Base-by-base conservation (phyloP, 305 asterid species). In the Solanum hybrid region DNA sequence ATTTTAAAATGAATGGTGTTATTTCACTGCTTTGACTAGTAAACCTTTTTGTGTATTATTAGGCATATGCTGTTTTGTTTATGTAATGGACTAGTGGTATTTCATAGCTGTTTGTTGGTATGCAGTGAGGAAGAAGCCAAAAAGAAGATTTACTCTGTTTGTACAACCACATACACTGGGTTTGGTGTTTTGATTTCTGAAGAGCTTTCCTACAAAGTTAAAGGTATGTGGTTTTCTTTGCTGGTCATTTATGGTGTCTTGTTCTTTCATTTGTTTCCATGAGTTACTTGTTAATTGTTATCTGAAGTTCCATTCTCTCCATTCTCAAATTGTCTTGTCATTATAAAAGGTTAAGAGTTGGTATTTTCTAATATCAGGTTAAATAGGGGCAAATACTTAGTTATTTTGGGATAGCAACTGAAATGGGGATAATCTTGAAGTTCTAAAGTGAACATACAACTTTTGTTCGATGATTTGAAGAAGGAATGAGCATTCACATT, bases 111-210 rank as follows among this genome's bases (percentile, higher is more conserved):
- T 79, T 91, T 94, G 90, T 77, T 51, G 84, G 22, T 89, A 28
- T 92, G 96, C 95, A 97, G 99, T 92, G 98, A 97, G 94, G 99
- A 97, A 91, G 99, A 96, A 92, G 99, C 99, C 35, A 95, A 93
- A 94, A 95, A 95, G 92, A 97, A 96, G 95, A 97, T 96, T 71
- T 97, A 97, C 86, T 95, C 98, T 67, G 99, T 97, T 91, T 96
- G 96, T 88, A 95, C 99, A 2, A 88, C 96, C 20, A 96, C 98
- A 1, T 96, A 96, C 83, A 95, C 98, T 42, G 99, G 99, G 26
- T 97, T 97, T 90, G 98, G 99, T 82, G 98, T 95, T 89, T 89
- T 96, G 92, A 95, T 97, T 75, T 93, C 98, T 3, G 98, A 97
- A 92, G 99, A 97, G 93, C 96, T 94, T 42, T 96, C 98, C 3